Percentiles rank a stretch among this genome's conserved stretches.
phyloP scores from a whole-genome alignment of 1,284 basidiomycete species.

The Porogramme epimiltina region DNA sequence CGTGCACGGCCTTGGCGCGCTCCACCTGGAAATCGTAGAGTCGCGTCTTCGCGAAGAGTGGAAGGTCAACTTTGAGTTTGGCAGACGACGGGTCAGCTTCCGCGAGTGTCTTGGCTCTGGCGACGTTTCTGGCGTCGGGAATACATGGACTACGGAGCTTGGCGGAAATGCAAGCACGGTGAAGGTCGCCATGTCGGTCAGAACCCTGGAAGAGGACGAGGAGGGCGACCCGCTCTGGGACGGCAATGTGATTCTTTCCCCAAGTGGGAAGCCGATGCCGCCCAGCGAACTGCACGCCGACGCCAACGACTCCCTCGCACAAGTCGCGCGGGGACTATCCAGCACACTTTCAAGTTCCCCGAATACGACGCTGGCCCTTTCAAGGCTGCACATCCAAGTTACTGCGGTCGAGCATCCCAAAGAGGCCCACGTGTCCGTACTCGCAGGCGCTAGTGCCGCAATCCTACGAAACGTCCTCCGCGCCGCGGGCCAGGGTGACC shows the following conservation, averaged over 20 bases:
- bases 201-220: conserved; percentile 55
- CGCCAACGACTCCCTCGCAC: conserved; percentile 43
- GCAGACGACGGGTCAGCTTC: conserved; percentile 78
- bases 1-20: conserved; percentile 81
- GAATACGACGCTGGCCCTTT: conserved; percentile 70
- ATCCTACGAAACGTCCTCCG: conserved; percentile 63
- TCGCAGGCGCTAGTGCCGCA: conserved; percentile 65
- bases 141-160: conserved; percentile 63
- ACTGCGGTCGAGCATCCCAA: conserved; percentile 42
- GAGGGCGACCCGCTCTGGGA: conserved; percentile 70
- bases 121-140: conserved; percentile 29
- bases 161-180: conserved; percentile 52
- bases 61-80: conserved; percentile 78
- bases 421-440: conserved; percentile 47
- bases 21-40: conserved; percentile 88
- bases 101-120: conserved; percentile 65
- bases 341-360: conserved; percentile 76
- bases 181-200: conserved; percentile 52
- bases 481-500: conserved; percentile 61
- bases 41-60: conserved; percentile 81
- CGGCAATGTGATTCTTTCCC: conserved; percentile 68
- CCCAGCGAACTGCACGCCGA: conserved; percentile 51
- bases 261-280: conserved; percentile 50
- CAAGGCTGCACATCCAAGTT: conserved; percentile 61
- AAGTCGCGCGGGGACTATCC: conserved; percentile 66